A percentile compares a stretch with the other conserved stretches of the same genome.
Evolutionary conservation across 2,329 filamentous ascomycete genomes (phyloP).

Genomic region (Colletotrichum costaricense): DNA sequence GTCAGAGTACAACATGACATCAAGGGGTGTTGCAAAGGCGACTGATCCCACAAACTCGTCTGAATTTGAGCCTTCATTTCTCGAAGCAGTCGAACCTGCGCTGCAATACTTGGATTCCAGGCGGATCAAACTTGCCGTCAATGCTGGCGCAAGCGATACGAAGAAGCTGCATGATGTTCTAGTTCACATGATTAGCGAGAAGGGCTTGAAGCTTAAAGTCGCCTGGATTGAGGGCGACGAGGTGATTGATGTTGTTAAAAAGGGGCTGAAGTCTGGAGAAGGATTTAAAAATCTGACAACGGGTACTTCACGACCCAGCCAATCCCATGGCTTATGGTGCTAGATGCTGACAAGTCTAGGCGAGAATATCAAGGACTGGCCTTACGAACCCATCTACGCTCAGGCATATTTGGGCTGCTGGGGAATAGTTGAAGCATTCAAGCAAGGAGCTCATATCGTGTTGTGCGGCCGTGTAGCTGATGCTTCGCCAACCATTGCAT

Average conservation of each 20-base stretch:
- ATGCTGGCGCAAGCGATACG: constrained; percentile 53
- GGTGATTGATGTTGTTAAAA: constrained; percentile 42
- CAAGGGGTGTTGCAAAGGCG: constrained; percentile 41
- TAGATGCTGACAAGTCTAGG: not conserved
- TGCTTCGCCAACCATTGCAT: constrained; percentile 60
- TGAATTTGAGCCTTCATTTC: constrained; percentile 51
- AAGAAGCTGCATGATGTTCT: constrained; percentile 45
- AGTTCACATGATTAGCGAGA: constrained; percentile 42
- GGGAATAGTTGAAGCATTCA: constrained; percentile 55
- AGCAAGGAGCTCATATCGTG: constrained; percentile 54
- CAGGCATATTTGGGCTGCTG: constrained; percentile 64
- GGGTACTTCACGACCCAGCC: not conserved
- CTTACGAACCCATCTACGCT: constrained; percentile 38
- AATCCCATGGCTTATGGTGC: no score
- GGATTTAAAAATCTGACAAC: constrained; percentile 29
- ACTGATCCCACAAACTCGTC: constrained; percentile 42
- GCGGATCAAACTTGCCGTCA: constrained; percentile 51
- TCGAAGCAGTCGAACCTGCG: constrained; percentile 55
- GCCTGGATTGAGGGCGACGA: constrained; percentile 54
- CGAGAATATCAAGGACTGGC: constrained; percentile 30
- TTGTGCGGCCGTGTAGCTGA: constrained; percentile 57
- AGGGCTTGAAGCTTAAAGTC: constrained; percentile 45
- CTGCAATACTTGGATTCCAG: constrained; percentile 46
- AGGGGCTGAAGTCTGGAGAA: not conserved
- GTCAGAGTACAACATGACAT: constrained; percentile 63